Percentiles rank a stretch among this genome's conserved stretches.
Conservation (phyloP, 441 rosid species). For the Euphorbia celastroides region DNA sequence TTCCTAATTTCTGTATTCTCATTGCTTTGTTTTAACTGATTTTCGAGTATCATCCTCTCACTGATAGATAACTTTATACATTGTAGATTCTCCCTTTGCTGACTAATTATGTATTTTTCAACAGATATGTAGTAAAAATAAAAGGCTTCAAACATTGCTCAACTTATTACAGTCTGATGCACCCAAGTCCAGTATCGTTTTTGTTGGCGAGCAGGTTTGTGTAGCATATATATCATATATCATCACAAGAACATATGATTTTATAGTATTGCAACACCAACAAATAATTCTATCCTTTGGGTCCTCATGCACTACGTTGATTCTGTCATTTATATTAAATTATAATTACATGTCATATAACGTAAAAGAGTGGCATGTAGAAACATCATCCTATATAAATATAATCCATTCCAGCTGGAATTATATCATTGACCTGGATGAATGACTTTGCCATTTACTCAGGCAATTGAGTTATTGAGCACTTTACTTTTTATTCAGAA, state of each 20-base stretch:
- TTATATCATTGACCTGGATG: background rate
- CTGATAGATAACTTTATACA: background rate
- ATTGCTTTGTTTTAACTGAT: background rate
- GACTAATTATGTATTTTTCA: constrained; percentile 18
- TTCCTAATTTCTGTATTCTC: constrained; percentile 2
- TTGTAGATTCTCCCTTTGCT: background rate
- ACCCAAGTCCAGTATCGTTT: constrained; percentile 66
- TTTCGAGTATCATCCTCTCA: background rate
- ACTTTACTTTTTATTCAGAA: background rate
- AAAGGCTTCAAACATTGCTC: constrained; percentile 49
- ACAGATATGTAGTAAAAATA: constrained; percentile 50
- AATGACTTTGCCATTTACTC: background rate
- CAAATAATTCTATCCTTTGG: background rate
- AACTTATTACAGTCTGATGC: constrained; percentile 53
- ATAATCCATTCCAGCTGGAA: background rate
- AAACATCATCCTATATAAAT: background rate
- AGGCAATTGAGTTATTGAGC: background rate
- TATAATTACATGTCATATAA: too few relatives aligned
- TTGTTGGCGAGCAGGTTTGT: constrained; percentile 79
- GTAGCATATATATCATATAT: constrained; percentile 8
- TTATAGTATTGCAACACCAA: background rate
- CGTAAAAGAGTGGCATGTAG: background rate
- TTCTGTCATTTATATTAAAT: background rate
- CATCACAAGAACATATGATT: background rate
- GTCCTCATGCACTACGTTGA: background rate